Evolutionary conservation across 2,329 filamentous ascomycete species (phyloP), one percentile per base, ranked within the genome.

Genomic region (Ophiostoma australiae): DNA sequence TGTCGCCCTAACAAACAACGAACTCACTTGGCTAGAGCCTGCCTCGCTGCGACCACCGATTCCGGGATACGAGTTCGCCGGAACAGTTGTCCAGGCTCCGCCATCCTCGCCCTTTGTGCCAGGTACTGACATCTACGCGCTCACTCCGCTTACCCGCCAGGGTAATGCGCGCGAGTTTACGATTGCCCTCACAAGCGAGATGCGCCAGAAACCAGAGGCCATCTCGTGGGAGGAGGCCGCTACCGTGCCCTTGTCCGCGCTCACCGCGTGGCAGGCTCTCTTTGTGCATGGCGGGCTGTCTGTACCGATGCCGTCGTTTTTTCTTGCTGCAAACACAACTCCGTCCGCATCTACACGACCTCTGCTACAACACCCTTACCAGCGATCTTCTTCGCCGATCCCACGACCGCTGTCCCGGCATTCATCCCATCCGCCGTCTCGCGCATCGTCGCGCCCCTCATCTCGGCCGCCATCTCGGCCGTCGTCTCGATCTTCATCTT

Each of bases 211-310:
- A 48, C 44, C 44, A 8, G 44, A 48, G 44, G 20, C 44, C 55
- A 70, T 77, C 48, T 70, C 70, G 1, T 77, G 75, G 76, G 76
- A 74, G n/a, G 72, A 76, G 66, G 74, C 74, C 8, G 76, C 76
- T 15, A 71, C 75, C 0, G 73, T 76, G 31, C 52, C 52, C n/a
- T 27, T 58, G 52, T 48, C 52, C 3, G 52, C 52, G 3, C 52
- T 58, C 52, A 58, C 52, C 11, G 52, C 52, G 8, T 58, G n/a
- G 52, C 23, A 58, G 52, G n/a, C 23, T 27, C 23, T 58, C 7
- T 58, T 58, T 58, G 52, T 58, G 52, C 52, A 58, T 17, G n/a
- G 52, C 10, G n/a, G 52, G 6, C 17, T 48, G 44, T 7, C 44
- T 48, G 44, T 48, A 48, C 44, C 44, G 11, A 48, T 17, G 44